Percentiles rank a stretch among this genome's conserved stretches.
Conservation (phyloP, 163 green algal genomes). For the Chlorella variabilis region DNA sequence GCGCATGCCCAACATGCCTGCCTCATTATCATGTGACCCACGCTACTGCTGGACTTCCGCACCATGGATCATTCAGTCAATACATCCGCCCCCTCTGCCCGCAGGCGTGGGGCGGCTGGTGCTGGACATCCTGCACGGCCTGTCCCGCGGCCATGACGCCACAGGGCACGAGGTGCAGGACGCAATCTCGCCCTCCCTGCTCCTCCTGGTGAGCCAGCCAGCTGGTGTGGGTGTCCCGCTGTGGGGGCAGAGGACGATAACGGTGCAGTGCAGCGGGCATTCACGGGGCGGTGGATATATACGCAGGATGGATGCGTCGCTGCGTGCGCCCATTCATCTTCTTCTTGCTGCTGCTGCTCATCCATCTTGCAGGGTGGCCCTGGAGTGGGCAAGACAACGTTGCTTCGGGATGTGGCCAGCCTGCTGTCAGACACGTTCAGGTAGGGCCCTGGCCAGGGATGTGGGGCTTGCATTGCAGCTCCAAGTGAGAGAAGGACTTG, state of each 20-base stretch:
- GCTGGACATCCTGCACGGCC: slow-evolving; percentile 36
- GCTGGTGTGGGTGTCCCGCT: too few species aligned
- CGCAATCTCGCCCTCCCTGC: slow-evolving; percentile 43
- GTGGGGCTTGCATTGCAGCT: not conserved
- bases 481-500: not conserved
- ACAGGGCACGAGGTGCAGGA: slow-evolving; percentile 30
- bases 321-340: too few species aligned
- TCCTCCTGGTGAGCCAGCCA: slow-evolving; percentile 53
- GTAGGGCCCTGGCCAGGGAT: not conserved
- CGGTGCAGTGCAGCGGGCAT: too few species aligned
- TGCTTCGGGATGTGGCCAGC: slow-evolving; percentile 79
- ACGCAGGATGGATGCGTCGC: too few species aligned
- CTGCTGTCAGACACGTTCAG: slow-evolving; percentile 63
- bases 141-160: slow-evolving; percentile 10
- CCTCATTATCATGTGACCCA: not conserved
- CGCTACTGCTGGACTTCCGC: not conserved
- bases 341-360: not conserved
- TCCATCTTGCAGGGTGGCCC: slow-evolving; percentile 51
- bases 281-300: too few species aligned
- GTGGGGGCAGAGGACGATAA: too few species aligned
- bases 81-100: too few species aligned
- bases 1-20: too few species aligned
- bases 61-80: too few species aligned
- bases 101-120: slow-evolving; percentile 39
- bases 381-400: slow-evolving; percentile 84